These are phyloP conservation scores for Xylariaceae sp. DNA, from an alignment of 2,329 filamentous ascomycete genomes.

Conservation along the genomic window DNA sequence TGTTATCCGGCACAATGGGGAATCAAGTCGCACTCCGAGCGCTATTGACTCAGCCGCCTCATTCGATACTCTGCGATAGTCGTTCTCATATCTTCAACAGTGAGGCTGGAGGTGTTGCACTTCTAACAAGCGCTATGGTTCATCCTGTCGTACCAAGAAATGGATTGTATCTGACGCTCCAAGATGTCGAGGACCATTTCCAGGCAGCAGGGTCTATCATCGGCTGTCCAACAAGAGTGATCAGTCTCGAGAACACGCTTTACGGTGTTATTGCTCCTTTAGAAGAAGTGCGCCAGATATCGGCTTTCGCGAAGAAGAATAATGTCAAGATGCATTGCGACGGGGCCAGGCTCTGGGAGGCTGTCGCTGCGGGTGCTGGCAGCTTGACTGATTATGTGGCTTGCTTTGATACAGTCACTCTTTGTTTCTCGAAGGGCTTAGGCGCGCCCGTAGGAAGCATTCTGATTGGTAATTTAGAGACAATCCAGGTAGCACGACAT, in stretches of 20 bases:
- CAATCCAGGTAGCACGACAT: constrained; percentile 39
- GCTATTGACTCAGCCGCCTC: constrained; percentile 74
- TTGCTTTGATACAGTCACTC: constrained; percentile 69
- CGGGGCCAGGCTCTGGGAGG: constrained; percentile 79
- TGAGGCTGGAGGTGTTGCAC: constrained; percentile 64
- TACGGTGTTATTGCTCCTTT: constrained; percentile 76
- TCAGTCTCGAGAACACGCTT: constrained; percentile 83
- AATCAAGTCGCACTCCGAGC: constrained; percentile 82
- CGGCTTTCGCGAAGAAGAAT: constrained; percentile 61
- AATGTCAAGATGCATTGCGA: constrained; percentile 71
- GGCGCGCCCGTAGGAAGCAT: constrained; percentile 79
- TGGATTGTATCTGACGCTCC: constrained; percentile 68
- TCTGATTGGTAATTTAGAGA: constrained; percentile 50
- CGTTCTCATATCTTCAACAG: constrained; percentile 72
- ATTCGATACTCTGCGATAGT: constrained; percentile 74
- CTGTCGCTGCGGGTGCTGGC: constrained; percentile 65
- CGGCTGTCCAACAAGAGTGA: constrained; percentile 72
- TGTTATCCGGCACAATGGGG: constrained; percentile 89
- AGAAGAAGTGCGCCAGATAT: constrained; percentile 64
- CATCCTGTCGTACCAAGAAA: constrained; percentile 51
- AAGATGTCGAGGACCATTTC: constrained; percentile 66
- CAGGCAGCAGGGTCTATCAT: constrained; percentile 69
- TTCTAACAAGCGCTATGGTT: not conserved
- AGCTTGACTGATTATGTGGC: constrained; percentile 57
- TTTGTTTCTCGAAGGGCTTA: constrained; percentile 80